These are phyloP conservation scores for Solanum tarapatanum DNA, from an alignment of 257 asterid genomes.

Conservation along the genomic window DNA sequence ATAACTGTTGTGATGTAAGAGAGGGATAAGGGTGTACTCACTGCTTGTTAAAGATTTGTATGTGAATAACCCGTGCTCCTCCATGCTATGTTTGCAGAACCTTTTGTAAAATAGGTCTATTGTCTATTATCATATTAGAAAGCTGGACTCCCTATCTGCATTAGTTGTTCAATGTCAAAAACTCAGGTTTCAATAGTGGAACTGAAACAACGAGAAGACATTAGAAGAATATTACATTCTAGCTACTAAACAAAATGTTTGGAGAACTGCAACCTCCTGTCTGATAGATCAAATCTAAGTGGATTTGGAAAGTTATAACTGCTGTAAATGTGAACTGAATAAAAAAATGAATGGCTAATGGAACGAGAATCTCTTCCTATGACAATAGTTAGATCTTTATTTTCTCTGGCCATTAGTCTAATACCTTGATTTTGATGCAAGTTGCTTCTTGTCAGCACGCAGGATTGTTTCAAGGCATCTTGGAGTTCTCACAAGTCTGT, in stretches of 20 bases:
- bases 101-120: not conserved
- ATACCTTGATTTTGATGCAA: conserved; percentile 3
- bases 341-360: not conserved
- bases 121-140: not conserved
- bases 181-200: not conserved
- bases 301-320: not conserved
- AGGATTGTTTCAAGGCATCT: conserved; percentile 93
- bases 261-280: not conserved
- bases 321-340: not conserved
- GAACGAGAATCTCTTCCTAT: not conserved
- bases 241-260: not conserved
- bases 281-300: not conserved
- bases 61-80: not conserved
- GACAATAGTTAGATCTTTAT: not conserved
- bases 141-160: not conserved
- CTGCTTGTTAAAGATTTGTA: not conserved
- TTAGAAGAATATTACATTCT: not conserved
- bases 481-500: conserved; percentile 92
- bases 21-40: not conserved
- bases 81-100: not conserved
- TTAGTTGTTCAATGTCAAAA: not conserved
- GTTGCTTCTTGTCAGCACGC: conserved; percentile 39
- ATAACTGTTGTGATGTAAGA: not conserved
- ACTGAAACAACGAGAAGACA: not conserved
- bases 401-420: not conserved